Conservation (phyloP, 2,329 filamentous ascomycete species). For the Xylaria sp. region DNA sequence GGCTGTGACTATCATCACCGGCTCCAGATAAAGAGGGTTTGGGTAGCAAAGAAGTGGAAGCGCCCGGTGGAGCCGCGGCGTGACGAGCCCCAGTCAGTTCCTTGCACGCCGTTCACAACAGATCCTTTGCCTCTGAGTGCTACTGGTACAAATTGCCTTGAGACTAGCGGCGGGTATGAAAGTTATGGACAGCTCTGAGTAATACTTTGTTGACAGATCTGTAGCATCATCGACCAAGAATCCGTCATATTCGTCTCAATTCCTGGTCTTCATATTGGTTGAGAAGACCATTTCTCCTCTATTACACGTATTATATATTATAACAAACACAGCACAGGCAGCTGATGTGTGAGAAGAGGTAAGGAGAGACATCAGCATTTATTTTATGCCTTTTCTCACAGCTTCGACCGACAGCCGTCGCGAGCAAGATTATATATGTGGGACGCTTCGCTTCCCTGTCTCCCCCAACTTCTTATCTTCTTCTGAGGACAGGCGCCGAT, state of each 20-base stretch:
- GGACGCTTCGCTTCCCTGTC: conserved; percentile 19
- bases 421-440: conserved; percentile 22
- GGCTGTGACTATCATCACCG: conserved; percentile 30
- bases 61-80: conserved; percentile 31
- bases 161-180: conserved; percentile 12
- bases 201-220: conserved; percentile 3
- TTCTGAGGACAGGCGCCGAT: conserved; percentile 1
- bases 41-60: conserved; percentile 37
- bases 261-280: not conserved
- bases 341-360: conserved; percentile 17
- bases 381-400: conserved; percentile 8
- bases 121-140: conserved; percentile 16
- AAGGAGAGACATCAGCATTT: conserved; percentile 4
- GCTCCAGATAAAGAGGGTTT: conserved; percentile 34
- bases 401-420: not conserved
- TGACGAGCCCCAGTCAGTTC: conserved; percentile 24
- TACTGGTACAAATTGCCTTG: conserved; percentile 20
- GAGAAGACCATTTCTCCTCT: conserved; percentile 2
- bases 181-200: conserved; percentile 10
- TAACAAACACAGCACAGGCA: conserved; percentile 9
- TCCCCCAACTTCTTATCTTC: conserved; percentile 1
- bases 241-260: conserved; percentile 8
- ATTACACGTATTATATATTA: conserved; percentile 11
- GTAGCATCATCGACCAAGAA: not conserved
- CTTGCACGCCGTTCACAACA: conserved; percentile 19